Evolutionary conservation across 2,329 filamentous ascomycete genomes (phyloP).

Genomic region (Fusarium xyrophilum): DNA sequence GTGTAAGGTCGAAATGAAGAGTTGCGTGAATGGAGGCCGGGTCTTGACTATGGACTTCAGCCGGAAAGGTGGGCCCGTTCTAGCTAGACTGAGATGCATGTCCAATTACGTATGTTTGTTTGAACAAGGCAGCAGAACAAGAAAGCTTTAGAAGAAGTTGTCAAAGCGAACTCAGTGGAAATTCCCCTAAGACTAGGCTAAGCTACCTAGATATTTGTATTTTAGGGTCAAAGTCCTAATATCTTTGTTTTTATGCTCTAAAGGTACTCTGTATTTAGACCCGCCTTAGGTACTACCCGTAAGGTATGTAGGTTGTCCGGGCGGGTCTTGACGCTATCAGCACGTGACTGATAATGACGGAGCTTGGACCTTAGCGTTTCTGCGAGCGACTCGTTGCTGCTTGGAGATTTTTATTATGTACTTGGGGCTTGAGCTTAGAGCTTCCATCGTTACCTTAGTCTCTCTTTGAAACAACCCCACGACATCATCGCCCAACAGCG

Average conservation of each 20-base stretch:
- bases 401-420: constrained; percentile 49
- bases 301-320: no score
- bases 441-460: constrained; percentile 7
- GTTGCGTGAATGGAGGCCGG: background rate
- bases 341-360: constrained; percentile 43
- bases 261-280: no score
- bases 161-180: no score
- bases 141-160: no score
- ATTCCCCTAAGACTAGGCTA: no score
- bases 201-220: no score
- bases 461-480: constrained; percentile 13
- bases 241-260: no score
- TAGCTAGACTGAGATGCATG: no score
- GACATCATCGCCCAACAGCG: constrained; percentile 30
- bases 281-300: no score
- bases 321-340: constrained; percentile 30
- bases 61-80: background rate
- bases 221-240: no score
- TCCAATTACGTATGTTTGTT: no score
- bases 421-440: constrained; percentile 31
- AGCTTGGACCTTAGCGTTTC: constrained; percentile 33
- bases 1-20: background rate
- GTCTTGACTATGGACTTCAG: background rate
- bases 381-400: constrained; percentile 39
- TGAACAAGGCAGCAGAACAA: no score